phyloP scores from a whole-genome alignment of 1,284 basidiomycete genomes.

The Leccinum brunneo-olivaceum region DNA sequence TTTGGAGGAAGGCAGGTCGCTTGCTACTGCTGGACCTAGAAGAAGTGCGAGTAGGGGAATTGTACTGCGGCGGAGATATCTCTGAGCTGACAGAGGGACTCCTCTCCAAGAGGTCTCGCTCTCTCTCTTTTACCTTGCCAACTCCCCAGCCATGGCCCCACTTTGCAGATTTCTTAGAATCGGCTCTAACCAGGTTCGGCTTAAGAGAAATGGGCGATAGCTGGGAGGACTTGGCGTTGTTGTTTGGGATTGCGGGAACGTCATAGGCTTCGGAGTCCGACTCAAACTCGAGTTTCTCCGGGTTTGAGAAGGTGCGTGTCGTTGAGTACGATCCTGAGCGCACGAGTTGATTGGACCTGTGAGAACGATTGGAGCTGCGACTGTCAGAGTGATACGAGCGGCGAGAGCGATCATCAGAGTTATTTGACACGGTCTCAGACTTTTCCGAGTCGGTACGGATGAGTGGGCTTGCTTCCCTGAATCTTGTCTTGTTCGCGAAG shows the following conservation, averaged over 20 bases:
- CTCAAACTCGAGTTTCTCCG: constrained; percentile 45
- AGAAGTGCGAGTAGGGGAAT: constrained; percentile 34
- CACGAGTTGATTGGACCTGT: constrained; percentile 23
- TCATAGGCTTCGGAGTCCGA: constrained; percentile 56
- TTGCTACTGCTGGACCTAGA: constrained; percentile 35
- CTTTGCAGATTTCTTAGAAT: constrained; percentile 44
- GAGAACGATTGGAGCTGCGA: constrained; percentile 19
- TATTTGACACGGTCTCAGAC: constrained; percentile 24
- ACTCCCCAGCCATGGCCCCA: constrained; percentile 68
- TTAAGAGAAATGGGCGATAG: constrained; percentile 32
- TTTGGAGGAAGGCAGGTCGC: constrained; percentile 44
- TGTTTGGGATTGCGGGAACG: constrained; percentile 19
- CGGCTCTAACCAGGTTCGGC: constrained; percentile 40
- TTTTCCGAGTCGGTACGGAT: constrained; percentile 30
- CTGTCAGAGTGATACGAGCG: constrained; percentile 23
- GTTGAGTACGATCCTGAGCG: constrained; percentile 31
- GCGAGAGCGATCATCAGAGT: constrained; percentile 26
- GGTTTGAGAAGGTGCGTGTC: constrained; percentile 24
- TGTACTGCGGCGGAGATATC: constrained; percentile 31
- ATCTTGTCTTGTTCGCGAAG: constrained; percentile 33
- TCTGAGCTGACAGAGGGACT: constrained; percentile 36
- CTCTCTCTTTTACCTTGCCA: constrained; percentile 51
- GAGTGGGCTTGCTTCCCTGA: constrained; percentile 29
- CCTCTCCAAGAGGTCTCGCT: constrained; percentile 37
- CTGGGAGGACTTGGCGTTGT: constrained; percentile 23